Percentiles rank a stretch among this genome's conserved stretches.
These are phyloP conservation scores for Multifurca ochricompacta DNA, from an alignment of 768 basidiomycete species.

Conservation along the genomic window DNA sequence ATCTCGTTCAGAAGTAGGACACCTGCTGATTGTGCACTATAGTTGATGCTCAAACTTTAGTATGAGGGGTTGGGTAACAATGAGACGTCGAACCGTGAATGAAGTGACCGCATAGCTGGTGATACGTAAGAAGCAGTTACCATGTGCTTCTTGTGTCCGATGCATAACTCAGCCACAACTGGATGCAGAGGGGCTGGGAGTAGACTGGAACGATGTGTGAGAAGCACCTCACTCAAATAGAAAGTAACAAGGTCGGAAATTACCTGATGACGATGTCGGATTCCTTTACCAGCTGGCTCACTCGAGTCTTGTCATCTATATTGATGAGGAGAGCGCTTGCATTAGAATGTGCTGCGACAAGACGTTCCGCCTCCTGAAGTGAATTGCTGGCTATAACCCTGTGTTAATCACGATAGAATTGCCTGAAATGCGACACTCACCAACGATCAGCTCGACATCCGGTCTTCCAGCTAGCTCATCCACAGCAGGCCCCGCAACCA, in stretches of 20 bases:
- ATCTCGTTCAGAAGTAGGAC: slow-evolving; percentile 85
- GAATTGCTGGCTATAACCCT: slow-evolving; percentile 61
- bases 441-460: slow-evolving; percentile 68
- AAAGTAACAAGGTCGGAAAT: not conserved
- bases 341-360: slow-evolving; percentile 40
- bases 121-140: slow-evolving; percentile 92
- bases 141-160: slow-evolving; percentile 61
- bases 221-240: not conserved
- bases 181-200: slow-evolving; percentile 73
- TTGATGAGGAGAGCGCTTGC: slow-evolving; percentile 54
- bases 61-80: not conserved
- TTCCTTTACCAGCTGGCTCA: slow-evolving; percentile 45
- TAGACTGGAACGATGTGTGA: slow-evolving; percentile 41
- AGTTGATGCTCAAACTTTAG: not conserved
- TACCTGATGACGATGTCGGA: slow-evolving; percentile 85
- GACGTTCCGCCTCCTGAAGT: slow-evolving; percentile 43
- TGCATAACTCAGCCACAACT: slow-evolving; percentile 62
- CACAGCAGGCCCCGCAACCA: slow-evolving; percentile 88
- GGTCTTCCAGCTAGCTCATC: slow-evolving; percentile 55
- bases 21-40: slow-evolving; percentile 51
- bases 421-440: slow-evolving; percentile 37
- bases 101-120: slow-evolving; percentile 58
- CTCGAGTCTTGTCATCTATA: slow-evolving; percentile 39
- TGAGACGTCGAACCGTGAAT: slow-evolving; percentile 42
- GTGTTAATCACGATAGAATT: not conserved